Evolutionary conservation across 2,329 filamentous ascomycete genomes (phyloP), one percentile per base, ranked within the genome.

Genomic region (Colletotrichum musicola): DNA sequence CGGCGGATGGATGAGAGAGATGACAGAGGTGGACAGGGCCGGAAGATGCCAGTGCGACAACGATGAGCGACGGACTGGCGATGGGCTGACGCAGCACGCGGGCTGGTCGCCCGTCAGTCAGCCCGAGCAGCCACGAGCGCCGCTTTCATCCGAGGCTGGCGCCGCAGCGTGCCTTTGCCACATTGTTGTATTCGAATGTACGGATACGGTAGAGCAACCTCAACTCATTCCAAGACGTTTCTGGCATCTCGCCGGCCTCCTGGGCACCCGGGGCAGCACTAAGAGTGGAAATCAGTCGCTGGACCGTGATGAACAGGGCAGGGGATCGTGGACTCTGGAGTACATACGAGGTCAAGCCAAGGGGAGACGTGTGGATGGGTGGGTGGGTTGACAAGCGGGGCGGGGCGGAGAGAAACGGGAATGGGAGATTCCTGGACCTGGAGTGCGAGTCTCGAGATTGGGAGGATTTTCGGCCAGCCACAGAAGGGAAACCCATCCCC

Each of bases 91-190:
- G 46, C n/a, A 35, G 30, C 30, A 35, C 30, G 30, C 30, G 30
- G 30, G 7, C 30, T 10, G 30, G 30, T 35, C 3, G 30, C 30
- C 7, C 30, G 30, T 35, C 30, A 35, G 30, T 35, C 60, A 59
- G 64, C 40, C 61, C 38, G 22, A 40, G 30, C 38, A 56, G 42
- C 49, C 59, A 42, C 10, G 55, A 50, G 47, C 14, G 55, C 65
- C 55, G 65, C 35, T 68, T 68, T 55, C 62, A 38, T 68, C 65
- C 65, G 55, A 68, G 65, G 65, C 62, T 61, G 50, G 25, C 35
- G 51, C 12, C n/a, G 46, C 18, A 63, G 50, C 51, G 44, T 30
- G 25, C 16, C 40, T 50, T 49, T 47, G 25, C 63, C 51, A 35
- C 44, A 64, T 57, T 40, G 46, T 22, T 44, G 64, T 35, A 35